These are phyloP conservation scores for Malbranchea zuffiana DNA, from an alignment of 2,329 filamentous ascomycete genomes.

Conservation along the genomic window DNA sequence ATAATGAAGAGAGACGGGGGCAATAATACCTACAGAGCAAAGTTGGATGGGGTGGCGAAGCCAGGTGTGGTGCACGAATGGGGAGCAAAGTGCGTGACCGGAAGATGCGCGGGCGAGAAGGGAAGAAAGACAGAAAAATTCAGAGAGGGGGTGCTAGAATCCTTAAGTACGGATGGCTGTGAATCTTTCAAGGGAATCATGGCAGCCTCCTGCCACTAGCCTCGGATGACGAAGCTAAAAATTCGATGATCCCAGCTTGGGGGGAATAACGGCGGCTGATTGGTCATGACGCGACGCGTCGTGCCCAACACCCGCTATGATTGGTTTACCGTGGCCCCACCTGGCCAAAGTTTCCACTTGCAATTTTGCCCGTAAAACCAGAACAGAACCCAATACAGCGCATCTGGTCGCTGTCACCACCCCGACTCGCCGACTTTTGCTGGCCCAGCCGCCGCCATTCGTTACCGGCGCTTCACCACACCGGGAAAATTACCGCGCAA, in stretches of 20 bases:
- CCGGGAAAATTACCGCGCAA: neutral
- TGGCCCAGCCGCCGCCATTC: neutral
- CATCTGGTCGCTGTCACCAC: slow-evolving; percentile 3
- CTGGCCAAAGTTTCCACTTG: slow-evolving; percentile 4
- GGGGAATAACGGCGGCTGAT: slow-evolving; percentile 23
- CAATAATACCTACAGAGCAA: slow-evolving; percentile 10
- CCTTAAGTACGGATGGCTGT: slow-evolving; percentile 31
- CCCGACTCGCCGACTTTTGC: slow-evolving; percentile 1
- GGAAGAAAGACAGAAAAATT: slow-evolving; percentile 29
- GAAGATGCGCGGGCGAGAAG: slow-evolving; percentile 15
- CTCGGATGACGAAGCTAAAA: slow-evolving; percentile 28
- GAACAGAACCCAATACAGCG: slow-evolving; percentile 7
- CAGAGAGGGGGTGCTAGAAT: slow-evolving; percentile 32
- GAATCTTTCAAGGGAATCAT: slow-evolving; percentile 21
- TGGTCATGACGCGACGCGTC: slow-evolving; percentile 22
- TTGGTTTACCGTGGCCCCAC: slow-evolving; percentile 19
- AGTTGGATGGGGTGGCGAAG: slow-evolving; percentile 1
- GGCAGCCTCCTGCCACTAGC: slow-evolving; percentile 27
- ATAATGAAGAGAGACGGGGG: neutral
- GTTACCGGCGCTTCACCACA: neutral
- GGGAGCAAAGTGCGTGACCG: slow-evolving; percentile 17
- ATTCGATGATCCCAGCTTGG: slow-evolving; percentile 25
- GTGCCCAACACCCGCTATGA: slow-evolving; percentile 15
- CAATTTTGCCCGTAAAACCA: neutral
- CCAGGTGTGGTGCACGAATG: slow-evolving; percentile 10